Percentiles rank a stretch among this genome's conserved stretches.
These are phyloP conservation scores for Termitomyces heimii DNA, from an alignment of 768 basidiomycete species.

Conservation along the genomic window DNA sequence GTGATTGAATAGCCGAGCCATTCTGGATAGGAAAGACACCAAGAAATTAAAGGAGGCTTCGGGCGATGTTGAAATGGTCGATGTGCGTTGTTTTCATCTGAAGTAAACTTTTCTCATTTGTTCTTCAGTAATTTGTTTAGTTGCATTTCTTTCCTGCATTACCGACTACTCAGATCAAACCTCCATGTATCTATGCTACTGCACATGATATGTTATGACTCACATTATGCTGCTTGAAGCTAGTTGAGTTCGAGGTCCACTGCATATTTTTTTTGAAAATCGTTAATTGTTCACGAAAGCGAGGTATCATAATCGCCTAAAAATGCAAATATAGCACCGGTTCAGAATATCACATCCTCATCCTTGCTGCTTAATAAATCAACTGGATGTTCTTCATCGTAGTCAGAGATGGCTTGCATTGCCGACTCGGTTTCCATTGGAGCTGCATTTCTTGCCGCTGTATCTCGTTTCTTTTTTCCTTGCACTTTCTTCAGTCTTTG, in stretches of 20 bases:
- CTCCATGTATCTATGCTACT: constrained; percentile 62
- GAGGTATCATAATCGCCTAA: constrained; percentile 4
- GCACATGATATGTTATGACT: constrained; percentile 38
- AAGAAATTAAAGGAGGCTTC: constrained; percentile 49
- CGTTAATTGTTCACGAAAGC: not conserved
- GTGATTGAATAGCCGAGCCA: constrained; percentile 55
- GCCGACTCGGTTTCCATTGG: constrained; percentile 25
- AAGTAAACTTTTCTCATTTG: constrained; percentile 6
- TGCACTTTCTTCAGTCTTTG: constrained; percentile 92
- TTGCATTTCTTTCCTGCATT: constrained; percentile 18
- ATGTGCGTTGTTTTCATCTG: constrained; percentile 44
- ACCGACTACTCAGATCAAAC: constrained; percentile 38
- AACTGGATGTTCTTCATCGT: constrained; percentile 29
- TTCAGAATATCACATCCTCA: constrained; percentile 88
- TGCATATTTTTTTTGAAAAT: not conserved
- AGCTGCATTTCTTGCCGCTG: constrained; percentile 35
- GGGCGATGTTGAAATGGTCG: constrained; percentile 71
- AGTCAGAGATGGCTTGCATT: constrained; percentile 24
- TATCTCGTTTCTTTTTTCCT: constrained; percentile 92
- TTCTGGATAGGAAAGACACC: constrained; percentile 81
- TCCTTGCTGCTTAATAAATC: constrained; percentile 84
- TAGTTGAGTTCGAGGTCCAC: not conserved
- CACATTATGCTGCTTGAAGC: not conserved
- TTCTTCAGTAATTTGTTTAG: constrained; percentile 24
- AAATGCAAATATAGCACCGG: not conserved